Conservation (phyloP, 1,139 yeast genomes). For the Sugiyamaella novakii region DNA sequence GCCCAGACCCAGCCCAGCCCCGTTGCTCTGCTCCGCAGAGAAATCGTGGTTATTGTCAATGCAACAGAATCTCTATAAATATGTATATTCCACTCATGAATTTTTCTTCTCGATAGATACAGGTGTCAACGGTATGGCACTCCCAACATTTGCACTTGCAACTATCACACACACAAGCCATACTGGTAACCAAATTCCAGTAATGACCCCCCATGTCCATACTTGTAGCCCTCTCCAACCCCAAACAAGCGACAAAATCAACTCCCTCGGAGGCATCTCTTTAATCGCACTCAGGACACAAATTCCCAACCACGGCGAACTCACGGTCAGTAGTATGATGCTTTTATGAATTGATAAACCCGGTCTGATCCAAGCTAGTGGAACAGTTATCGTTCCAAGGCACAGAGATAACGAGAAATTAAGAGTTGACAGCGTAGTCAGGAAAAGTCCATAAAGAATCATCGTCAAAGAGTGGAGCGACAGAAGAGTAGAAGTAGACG, state of each 20-base stretch:
- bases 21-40: no score
- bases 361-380: conserved; percentile 67
- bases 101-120: conserved; percentile 10
- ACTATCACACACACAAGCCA: conserved; percentile 56
- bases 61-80: neutral
- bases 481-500: conserved; percentile 21
- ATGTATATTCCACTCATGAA: conserved; percentile 8
- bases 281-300: conserved; percentile 45
- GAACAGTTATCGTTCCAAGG: conserved; percentile 68
- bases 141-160: conserved; percentile 17
- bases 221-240: conserved; percentile 74
- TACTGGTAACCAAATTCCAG: conserved; percentile 79
- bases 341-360: conserved; percentile 23
- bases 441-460: conserved; percentile 64
- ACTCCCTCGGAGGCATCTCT: conserved; percentile 15
- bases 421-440: conserved; percentile 75
- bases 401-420: conserved; percentile 80
- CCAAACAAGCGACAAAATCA: conserved; percentile 45
- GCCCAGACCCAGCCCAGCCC: no score
- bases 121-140: conserved; percentile 5
- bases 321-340: conserved; percentile 28
- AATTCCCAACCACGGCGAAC: conserved; percentile 36
- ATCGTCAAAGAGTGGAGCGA: conserved; percentile 49
- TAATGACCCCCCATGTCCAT: conserved; percentile 84
- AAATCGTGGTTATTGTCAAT: neutral